Evolutionary conservation across 805 yeast genomes (phyloP).

Genomic region (Starmerella riodocensis): DNA sequence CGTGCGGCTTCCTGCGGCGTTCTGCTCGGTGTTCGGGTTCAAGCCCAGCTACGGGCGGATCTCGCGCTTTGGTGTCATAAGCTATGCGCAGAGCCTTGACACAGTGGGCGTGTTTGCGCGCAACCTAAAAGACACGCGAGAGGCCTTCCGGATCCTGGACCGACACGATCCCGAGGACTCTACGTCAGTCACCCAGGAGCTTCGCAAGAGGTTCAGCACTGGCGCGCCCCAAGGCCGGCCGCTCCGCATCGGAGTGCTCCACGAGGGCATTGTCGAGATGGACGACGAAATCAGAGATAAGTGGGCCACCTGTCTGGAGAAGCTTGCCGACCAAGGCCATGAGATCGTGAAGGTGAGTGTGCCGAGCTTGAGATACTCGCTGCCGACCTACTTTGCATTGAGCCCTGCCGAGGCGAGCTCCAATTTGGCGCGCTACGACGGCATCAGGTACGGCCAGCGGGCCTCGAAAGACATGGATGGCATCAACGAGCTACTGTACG

Average conservation of each 20-base stretch:
- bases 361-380: constrained; percentile 50
- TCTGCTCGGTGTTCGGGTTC: constrained; percentile 71
- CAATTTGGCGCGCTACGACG: constrained; percentile 80
- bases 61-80: constrained; percentile 81
- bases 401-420: constrained; percentile 93
- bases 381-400: constrained; percentile 75
- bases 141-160: constrained; percentile 47
- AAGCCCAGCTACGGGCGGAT: constrained; percentile 89
- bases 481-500: constrained; percentile 31
- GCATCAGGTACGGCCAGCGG: constrained; percentile 66
- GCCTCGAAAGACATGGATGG: constrained; percentile 27
- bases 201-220: constrained; percentile 13
- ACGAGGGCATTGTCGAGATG: constrained; percentile 50
- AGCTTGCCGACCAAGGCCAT: constrained; percentile 38
- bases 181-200: constrained; percentile 34
- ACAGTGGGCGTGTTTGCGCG: constrained; percentile 76
- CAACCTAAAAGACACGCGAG: constrained; percentile 32
- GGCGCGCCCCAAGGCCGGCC: constrained; percentile 8
- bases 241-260: constrained; percentile 57
- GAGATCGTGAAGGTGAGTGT: constrained; percentile 51
- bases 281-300: constrained; percentile 34
- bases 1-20: constrained; percentile 81
- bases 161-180: constrained; percentile 64
- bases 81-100: constrained; percentile 89
- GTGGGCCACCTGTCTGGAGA: constrained; percentile 37